Evolutionary conservation across 768 basidiomycete genomes (phyloP).

Genomic region (Mycena venus): DNA sequence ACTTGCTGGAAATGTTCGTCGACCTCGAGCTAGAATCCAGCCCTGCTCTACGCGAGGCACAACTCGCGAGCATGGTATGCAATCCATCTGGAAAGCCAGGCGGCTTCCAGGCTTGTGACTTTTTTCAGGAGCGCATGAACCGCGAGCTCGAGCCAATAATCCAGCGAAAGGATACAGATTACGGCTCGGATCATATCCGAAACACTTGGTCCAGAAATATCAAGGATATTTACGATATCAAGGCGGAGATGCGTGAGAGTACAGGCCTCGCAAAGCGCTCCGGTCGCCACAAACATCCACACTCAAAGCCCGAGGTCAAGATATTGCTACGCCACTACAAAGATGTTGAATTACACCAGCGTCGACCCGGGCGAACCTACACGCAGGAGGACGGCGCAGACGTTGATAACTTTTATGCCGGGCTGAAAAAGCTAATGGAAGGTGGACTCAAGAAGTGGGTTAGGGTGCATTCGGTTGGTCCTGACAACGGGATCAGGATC

Average conservation of each 20-base stretch:
- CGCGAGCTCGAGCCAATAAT: slow-evolving; percentile 44
- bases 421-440: no score
- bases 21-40: slow-evolving; percentile 48
- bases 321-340: not conserved
- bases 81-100: slow-evolving; percentile 44
- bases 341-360: not conserved
- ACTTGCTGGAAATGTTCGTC: slow-evolving; percentile 48
- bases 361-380: not conserved
- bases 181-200: slow-evolving; percentile 44
- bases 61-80: slow-evolving; percentile 44
- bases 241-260: not conserved
- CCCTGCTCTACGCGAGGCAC: no score
- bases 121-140: slow-evolving; percentile 51
- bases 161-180: slow-evolving; percentile 43
- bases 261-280: not conserved
- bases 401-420: not conserved
- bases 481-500: no score
- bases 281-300: not conserved
- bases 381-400: not conserved
- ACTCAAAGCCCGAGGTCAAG: not conserved
- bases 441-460: no score
- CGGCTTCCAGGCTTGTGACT: slow-evolving; percentile 40
- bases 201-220: slow-evolving; percentile 46
- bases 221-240: slow-evolving; percentile 37
- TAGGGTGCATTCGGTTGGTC: no score